Evolutionary conservation across 495 filamentous ascomycete species (phyloP), one percentile per base, ranked within the genome.

Genomic region (Penicillium cosmopolitanum): DNA sequence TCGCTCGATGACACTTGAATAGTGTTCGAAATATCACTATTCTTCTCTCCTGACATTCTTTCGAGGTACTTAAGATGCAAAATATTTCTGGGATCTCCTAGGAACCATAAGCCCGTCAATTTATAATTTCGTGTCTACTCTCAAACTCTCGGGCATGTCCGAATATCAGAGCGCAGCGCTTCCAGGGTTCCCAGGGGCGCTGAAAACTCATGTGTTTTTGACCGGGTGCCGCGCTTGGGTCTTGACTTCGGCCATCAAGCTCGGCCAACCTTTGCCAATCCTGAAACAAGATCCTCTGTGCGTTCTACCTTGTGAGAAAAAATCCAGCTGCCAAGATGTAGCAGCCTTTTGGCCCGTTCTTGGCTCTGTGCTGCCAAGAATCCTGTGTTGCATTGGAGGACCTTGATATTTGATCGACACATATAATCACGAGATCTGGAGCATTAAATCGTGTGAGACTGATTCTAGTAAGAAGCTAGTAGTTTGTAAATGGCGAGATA

Each of bases 351-450:
- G 9, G 34, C 34, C 35, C 51, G 35, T 16, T 33, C 51, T 54
- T 54, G 51, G 51, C 35, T 43, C 8, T 33, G 31, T 42, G 51
- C 31, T 54, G 51, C 51, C 51, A 54, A 54, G 51, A 36, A 33
- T 0, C 4, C 34, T 54, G 28, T n/a, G 51, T 54, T 54, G 51
- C 51, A 54, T 54, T 25, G 15, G 35, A 21, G 51, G 51, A 48
- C 46, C 46, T 28, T 48, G 42, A 16, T 18, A 44, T 16, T 44
- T 44, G 42, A 18, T 44, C 16, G 15, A 8, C n/a, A 19, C 42
- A 44, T 15, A n/a, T 12, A 12, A 38, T 38, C 36, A 38, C 36
- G 36, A 38, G 15, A n/a, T 38, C 11, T n/a, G 6, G 36, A 38
- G 11, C 8, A 38, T 38, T 2, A 13, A 13, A 38, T n/a, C 5